These are phyloP conservation scores for Termitomyces sp. DNA, from an alignment of 768 basidiomycete genomes.

Conservation along the genomic window DNA sequence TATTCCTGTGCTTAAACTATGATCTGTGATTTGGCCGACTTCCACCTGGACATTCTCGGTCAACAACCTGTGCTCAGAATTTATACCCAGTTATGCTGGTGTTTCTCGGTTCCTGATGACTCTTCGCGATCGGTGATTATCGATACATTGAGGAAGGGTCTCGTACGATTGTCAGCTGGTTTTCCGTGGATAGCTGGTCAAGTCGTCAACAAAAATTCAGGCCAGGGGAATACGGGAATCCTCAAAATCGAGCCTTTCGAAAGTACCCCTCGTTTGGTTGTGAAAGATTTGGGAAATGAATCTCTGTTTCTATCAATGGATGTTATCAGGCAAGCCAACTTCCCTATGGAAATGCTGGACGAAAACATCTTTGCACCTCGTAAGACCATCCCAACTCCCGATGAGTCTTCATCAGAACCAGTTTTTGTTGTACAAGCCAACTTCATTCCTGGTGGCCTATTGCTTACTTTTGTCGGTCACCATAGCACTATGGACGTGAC, in stretches of 20 bases:
- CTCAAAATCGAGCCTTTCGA: conserved; percentile 14
- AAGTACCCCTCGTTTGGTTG: conserved; percentile 9
- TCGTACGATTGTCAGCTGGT: conserved; percentile 14
- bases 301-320: conserved; percentile 16
- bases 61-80: conserved; percentile 7
- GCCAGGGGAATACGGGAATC: conserved; percentile 10
- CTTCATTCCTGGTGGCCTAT: conserved; percentile 18
- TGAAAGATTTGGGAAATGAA: conserved; percentile 18
- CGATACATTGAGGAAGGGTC: conserved; percentile 16
- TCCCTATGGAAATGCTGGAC: conserved; percentile 20
- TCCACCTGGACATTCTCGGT: conserved; percentile 3
- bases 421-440: conserved; percentile 22
- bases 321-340: conserved; percentile 15
- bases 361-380: conserved; percentile 19
- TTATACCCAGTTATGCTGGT: conserved; percentile 22
- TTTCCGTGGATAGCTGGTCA: conserved; percentile 24
- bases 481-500: conserved; percentile 23
- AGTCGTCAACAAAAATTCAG: conserved; percentile 15
- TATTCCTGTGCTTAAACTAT: not conserved
- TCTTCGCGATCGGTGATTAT: conserved; percentile 8
- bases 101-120: conserved; percentile 12
- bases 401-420: conserved; percentile 13
- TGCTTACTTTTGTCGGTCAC: conserved; percentile 20
- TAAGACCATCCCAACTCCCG: conserved; percentile 14
- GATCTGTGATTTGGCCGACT: not conserved